A percentile compares a stretch with the other conserved stretches of the same genome.
phyloP scores from a whole-genome alignment of 108 stramenopile species.

The Skeletonema marinoi region DNA sequence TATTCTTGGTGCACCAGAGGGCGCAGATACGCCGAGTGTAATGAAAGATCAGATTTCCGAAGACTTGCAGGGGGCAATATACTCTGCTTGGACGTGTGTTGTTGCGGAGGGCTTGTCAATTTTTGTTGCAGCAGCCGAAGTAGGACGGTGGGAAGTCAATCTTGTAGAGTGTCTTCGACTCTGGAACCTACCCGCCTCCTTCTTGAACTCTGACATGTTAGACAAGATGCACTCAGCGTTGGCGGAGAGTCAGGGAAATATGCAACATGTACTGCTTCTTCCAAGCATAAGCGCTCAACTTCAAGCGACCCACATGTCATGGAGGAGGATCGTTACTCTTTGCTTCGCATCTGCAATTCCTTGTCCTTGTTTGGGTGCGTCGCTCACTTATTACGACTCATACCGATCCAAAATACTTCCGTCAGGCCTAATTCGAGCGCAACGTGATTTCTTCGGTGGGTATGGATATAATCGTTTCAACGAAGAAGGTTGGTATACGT shows the following conservation, averaged over 20 bases:
- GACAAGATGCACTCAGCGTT: conserved; percentile 81
- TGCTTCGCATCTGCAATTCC: conserved; percentile 83
- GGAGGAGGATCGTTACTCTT: conserved; percentile 88
- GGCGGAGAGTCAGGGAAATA: conserved; percentile 42
- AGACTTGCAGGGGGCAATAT: conserved; percentile 86
- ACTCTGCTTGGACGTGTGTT: conserved; percentile 89
- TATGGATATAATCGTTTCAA: conserved; percentile 89
- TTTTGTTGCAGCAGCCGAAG: conserved; percentile 80
- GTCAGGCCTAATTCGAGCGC: conserved; percentile 89
- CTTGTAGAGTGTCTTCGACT: conserved; percentile 84
- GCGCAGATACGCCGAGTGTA: conserved; percentile 59
- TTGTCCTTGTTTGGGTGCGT: conserved; percentile 80
- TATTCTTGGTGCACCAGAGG: conserved; percentile 64
- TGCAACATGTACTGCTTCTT: conserved; percentile 83
- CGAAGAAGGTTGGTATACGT: conserved; percentile 57
- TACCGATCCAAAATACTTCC: conserved; percentile 81
- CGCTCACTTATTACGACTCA: conserved; percentile 91
- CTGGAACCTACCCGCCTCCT: conserved; percentile 93
- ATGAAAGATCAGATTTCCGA: conserved; percentile 79
- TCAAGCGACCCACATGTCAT: conserved; percentile 63
- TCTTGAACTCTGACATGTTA: conserved; percentile 87
- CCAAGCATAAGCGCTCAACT: conserved; percentile 72
- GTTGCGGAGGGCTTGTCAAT: conserved; percentile 93
- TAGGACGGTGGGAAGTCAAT: conserved; percentile 83
- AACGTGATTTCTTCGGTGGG: conserved; percentile 95